phyloP scores from a whole-genome alignment of 2,329 filamentous ascomycete species.

The Fusarium liriodendri region DNA sequence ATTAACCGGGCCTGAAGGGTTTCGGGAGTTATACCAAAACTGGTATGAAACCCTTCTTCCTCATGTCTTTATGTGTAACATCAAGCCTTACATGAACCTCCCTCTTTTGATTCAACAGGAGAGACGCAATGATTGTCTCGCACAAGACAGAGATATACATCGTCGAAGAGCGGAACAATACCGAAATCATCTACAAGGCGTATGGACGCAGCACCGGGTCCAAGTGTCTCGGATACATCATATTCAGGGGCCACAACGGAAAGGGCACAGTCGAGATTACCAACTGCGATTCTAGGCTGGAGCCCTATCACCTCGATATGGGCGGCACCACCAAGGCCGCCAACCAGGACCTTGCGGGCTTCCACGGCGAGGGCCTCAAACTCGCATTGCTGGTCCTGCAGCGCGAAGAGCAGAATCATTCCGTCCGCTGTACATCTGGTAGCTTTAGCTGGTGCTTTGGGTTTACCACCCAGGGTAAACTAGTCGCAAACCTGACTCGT shows the following conservation, averaged over 20 bases:
- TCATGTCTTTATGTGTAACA: neutral
- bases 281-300: conserved; percentile 43
- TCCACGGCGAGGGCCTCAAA: conserved; percentile 48
- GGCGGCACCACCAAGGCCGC: conserved; percentile 42
- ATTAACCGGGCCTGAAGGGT: conserved; percentile 40
- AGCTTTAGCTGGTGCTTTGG: conserved; percentile 47
- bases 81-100: neutral
- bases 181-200: conserved; percentile 46
- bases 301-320: conserved; percentile 46
- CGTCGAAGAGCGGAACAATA: conserved; percentile 26
- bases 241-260: conserved; percentile 37
- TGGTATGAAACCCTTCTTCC: conserved; percentile 36
- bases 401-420: conserved; percentile 42
- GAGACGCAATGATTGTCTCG: conserved; percentile 44
- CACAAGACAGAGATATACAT: conserved; percentile 39
- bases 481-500: conserved; percentile 28
- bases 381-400: conserved; percentile 46
- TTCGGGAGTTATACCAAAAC: conserved; percentile 49
- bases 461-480: conserved; percentile 38
- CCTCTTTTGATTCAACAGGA: conserved; percentile 23
- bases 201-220: neutral
- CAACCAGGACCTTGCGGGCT: conserved; percentile 37
- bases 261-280: conserved; percentile 45
- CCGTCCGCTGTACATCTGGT: conserved; percentile 40
- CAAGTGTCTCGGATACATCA: conserved; percentile 46